These are phyloP conservation scores for Pseudocercospora macadamiae DNA, from an alignment of 2,329 filamentous ascomycete species.

Conservation along the genomic window DNA sequence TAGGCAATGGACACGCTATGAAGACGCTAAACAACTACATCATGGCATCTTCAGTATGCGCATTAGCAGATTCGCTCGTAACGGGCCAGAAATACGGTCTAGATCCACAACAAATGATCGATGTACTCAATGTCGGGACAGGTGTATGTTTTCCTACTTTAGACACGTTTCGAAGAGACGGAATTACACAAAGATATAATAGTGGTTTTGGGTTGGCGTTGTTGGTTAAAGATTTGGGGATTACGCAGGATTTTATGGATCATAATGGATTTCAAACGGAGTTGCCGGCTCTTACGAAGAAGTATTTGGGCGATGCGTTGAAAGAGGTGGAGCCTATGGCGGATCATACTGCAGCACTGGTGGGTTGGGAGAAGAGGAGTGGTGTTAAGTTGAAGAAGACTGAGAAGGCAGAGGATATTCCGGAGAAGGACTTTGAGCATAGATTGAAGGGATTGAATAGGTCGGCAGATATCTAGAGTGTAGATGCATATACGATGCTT, in stretches of 20 bases:
- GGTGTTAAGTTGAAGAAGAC: conserved; percentile 38
- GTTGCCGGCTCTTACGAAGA: conserved; percentile 34
- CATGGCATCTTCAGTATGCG: conserved; percentile 40
- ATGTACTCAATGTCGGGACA: conserved; percentile 47
- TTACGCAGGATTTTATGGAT: conserved; percentile 42
- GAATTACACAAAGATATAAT: conserved; percentile 35
- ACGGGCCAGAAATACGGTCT: conserved; percentile 43
- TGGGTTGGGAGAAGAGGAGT: conserved; percentile 42
- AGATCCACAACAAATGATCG: conserved; percentile 44
- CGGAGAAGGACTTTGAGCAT: conserved; percentile 33
- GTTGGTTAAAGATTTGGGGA: conserved; percentile 42
- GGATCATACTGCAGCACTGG: conserved; percentile 41
- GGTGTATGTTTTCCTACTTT: conserved; percentile 44
- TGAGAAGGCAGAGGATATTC: conserved; percentile 30
- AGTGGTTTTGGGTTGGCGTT: conserved; percentile 41
- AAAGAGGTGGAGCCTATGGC: conserved; percentile 36
- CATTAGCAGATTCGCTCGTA: conserved; percentile 37
- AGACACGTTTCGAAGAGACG: conserved; percentile 34
- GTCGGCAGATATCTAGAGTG: conserved; percentile 15
- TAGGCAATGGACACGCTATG: conserved; percentile 42
- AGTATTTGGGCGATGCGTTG: conserved; percentile 40
- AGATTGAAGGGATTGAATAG: conserved; percentile 32
- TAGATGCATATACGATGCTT: not conserved
- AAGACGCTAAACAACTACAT: conserved; percentile 45
- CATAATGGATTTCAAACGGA: conserved; percentile 38